These are phyloP conservation scores for Mortierella sp. DNA, from an alignment of 371 early-diverging fungal genomes.

Conservation along the genomic window DNA sequence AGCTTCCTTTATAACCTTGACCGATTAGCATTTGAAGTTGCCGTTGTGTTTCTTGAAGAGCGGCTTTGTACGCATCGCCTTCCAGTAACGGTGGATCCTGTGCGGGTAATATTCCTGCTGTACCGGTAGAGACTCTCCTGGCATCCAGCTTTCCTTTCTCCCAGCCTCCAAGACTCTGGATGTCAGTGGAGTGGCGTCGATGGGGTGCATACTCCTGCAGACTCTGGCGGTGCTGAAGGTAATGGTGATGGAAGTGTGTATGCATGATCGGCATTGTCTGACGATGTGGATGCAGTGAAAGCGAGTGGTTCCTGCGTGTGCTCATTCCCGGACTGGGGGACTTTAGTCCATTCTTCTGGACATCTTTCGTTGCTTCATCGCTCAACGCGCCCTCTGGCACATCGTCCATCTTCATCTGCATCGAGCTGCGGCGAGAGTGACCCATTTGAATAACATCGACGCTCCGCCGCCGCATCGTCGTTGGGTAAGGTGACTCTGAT, in stretches of 20 bases:
- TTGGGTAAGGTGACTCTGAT: not conserved
- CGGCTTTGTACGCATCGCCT: conserved; percentile 28
- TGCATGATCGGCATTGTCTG: conserved; percentile 46
- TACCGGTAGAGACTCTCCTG: not conserved
- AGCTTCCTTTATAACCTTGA: conserved; percentile 13
- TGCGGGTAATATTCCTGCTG: not conserved
- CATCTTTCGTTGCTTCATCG: not conserved
- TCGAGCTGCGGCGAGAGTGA: not conserved
- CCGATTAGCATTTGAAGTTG: conserved; percentile 13
- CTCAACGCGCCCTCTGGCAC: not conserved
- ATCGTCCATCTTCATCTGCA: not conserved
- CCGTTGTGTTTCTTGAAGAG: conserved; percentile 30
- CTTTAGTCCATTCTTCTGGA: not conserved
- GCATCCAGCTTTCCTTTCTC: not conserved
- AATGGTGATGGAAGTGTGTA: conserved; percentile 31
- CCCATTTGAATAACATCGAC: conserved; percentile 10
- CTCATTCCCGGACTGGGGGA: not conserved
- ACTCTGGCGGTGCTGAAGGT: conserved; percentile 26
- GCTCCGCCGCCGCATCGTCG: conserved; percentile 20
- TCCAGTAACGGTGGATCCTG: conserved; percentile 10
- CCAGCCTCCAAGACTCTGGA: conserved; percentile 32
- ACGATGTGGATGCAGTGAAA: conserved; percentile 33
- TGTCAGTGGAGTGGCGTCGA: conserved; percentile 47
- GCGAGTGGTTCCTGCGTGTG: conserved; percentile 6
- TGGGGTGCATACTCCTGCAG: conserved; percentile 20